Conservation (phyloP, 176 grass and related monocot genomes). For the Aechmea fasciata region DNA sequence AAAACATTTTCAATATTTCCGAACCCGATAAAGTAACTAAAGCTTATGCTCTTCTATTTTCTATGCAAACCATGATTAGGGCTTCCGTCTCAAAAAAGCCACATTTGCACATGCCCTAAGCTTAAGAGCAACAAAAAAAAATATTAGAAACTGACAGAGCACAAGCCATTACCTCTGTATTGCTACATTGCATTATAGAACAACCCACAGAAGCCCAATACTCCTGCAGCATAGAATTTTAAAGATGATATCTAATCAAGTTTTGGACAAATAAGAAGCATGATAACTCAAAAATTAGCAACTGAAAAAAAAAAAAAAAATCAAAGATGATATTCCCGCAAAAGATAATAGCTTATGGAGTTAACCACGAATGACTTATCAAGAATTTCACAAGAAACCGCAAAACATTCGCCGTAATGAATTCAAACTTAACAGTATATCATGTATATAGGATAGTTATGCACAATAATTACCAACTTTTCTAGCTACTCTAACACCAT, state of each 20-base stretch:
- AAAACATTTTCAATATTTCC: not conserved
- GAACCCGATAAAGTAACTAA: not conserved
- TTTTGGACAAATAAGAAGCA: not conserved
- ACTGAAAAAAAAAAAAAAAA: not conserved
- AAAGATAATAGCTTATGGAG: too few species aligned
- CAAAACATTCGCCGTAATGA: too few species aligned
- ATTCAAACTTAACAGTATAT: too few species aligned
- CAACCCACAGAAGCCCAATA: slow-evolving; percentile 96
- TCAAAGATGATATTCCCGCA: not conserved
- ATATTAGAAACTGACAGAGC: not conserved
- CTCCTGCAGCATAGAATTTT: slow-evolving; percentile 35
- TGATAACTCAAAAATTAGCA: not conserved
- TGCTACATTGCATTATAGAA: slow-evolving; percentile 95
- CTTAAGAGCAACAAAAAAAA: not conserved
- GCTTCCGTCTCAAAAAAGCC: not conserved
- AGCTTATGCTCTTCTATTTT: not conserved
- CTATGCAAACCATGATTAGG: not conserved
- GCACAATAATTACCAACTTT: too few species aligned
- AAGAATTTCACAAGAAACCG: too few species aligned
- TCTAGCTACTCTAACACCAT: too few species aligned
- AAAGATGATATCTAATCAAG: not conserved
- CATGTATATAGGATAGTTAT: too few species aligned
- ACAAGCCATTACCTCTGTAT: slow-evolving; percentile 53
- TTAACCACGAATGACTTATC: too few species aligned
- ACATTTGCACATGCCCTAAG: not conserved